Percentiles rank a stretch among this genome's conserved stretches.
Evolutionary conservation across 2,329 filamentous ascomycete genomes (phyloP).

Genomic region (Bimuria novae-zelandiae): DNA sequence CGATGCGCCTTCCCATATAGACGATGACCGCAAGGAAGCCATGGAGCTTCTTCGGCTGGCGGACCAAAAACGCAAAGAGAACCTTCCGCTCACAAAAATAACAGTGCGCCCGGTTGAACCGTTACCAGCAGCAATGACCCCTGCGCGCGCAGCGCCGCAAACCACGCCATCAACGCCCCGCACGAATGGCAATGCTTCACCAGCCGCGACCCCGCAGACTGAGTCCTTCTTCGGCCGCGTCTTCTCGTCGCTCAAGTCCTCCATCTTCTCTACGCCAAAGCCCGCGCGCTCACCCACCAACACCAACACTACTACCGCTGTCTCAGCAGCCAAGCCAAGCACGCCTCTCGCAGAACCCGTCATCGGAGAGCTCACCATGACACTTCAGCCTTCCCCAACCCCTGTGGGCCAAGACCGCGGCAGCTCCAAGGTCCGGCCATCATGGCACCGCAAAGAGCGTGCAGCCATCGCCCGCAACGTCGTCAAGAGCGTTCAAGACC

Average conservation of each 20-base stretch:
- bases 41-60: not conserved
- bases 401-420: constrained; percentile 30
- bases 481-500: constrained; percentile 23
- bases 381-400: constrained; percentile 31
- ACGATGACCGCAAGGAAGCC: not conserved
- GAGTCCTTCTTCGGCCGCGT: not conserved
- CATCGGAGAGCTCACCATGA: constrained; percentile 22
- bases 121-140: not conserved
- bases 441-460: constrained; percentile 17
- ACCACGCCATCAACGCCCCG: not conserved
- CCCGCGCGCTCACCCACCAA: not conserved
- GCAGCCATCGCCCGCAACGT: constrained; percentile 23
- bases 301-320: not conserved
- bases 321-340: not conserved
- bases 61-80: not conserved
- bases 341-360: not conserved
- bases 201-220: not conserved
- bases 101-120: not conserved
- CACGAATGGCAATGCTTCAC: not conserved
- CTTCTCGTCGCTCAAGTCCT: not conserved
- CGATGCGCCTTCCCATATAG: not conserved
- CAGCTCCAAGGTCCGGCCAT: constrained; percentile 19
- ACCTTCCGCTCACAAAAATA: not conserved
- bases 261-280: not conserved
- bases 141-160: not conserved